A percentile compares a stretch with the other conserved stretches of the same genome.
Evolutionary conservation across 2,329 filamentous ascomycete genomes (phyloP).

Genomic region (Nemania sp.): DNA sequence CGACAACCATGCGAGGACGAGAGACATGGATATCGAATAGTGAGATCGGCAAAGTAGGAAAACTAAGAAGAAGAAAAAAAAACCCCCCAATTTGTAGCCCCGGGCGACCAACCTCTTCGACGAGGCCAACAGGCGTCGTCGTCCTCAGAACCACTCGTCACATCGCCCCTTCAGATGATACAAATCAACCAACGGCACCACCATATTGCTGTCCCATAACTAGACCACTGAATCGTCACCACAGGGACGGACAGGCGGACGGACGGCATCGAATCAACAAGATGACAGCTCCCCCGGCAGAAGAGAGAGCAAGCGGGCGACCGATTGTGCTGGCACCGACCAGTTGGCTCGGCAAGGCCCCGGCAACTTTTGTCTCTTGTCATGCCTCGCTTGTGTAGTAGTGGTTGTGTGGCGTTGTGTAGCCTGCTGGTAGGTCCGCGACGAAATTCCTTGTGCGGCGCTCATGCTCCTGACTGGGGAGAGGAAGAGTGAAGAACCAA

Average conservation of each 20-base stretch:
- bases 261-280: background rate
- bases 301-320: background rate
- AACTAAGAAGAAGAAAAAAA: background rate
- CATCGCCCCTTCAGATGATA: background rate
- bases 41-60: no score
- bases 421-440: slow-evolving; percentile 10
- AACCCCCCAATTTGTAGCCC: background rate
- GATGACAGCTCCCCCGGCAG: background rate
- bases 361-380: background rate
- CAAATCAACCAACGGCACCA: no score
- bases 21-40: no score
- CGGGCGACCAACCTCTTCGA: background rate
- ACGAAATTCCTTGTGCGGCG: slow-evolving; percentile 8
- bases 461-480: background rate
- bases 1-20: background rate
- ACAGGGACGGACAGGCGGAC: background rate
- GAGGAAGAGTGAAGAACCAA: background rate
- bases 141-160: background rate
- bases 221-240: no score
- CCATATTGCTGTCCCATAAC: no score
- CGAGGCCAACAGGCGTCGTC: background rate
- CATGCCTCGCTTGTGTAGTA: slow-evolving; percentile 19
- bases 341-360: slow-evolving; percentile 1
- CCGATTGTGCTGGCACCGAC: slow-evolving; percentile 1
- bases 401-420: slow-evolving; percentile 21